Conservation (phyloP, 768 basidiomycete species). For the Naganishia friedmannii region DNA sequence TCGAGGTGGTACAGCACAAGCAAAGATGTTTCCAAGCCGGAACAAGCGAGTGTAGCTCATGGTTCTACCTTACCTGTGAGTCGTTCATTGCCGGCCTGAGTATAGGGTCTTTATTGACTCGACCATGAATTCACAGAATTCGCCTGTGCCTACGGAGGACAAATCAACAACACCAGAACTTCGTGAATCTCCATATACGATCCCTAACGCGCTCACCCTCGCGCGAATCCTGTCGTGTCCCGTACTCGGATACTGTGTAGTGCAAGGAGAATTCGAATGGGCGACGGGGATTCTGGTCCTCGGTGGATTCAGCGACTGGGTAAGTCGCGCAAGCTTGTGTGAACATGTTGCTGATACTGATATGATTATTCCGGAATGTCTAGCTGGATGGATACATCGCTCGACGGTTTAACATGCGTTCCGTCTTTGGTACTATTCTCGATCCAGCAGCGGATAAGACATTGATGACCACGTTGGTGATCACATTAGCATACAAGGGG, state of each 20-base stretch:
- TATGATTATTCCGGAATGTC: not conserved
- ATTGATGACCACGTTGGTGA: slow-evolving; percentile 87
- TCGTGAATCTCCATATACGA: slow-evolving; percentile 63
- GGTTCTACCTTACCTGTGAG: not conserved
- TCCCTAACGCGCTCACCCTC: slow-evolving; percentile 83
- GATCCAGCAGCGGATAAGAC: slow-evolving; percentile 97
- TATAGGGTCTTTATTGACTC: not conserved
- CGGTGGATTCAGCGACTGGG: slow-evolving; percentile 88
- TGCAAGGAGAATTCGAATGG: slow-evolving; percentile 72
- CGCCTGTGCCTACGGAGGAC: not conserved
- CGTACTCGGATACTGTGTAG: slow-evolving; percentile 81
- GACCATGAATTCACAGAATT: not conserved
- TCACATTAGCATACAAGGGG: slow-evolving; percentile 77
- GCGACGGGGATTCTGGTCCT: slow-evolving; percentile 82
- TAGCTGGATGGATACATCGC: slow-evolving; percentile 92
- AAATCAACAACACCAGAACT: slow-evolving; percentile 34
- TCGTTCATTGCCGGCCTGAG: not conserved
- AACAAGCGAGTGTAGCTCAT: not conserved
- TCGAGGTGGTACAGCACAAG: not conserved
- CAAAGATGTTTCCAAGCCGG: not conserved
- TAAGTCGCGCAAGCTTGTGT: too few species aligned
- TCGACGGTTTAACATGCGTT: slow-evolving; percentile 75
- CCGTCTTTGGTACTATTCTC: slow-evolving; percentile 90
- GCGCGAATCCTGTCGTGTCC: slow-evolving; percentile 88
- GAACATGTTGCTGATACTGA: too few species aligned